Percentiles rank a stretch among this genome's conserved stretches.
Evolutionary conservation across 495 filamentous ascomycete species (phyloP).

Genomic region (Neurospora sp.): DNA sequence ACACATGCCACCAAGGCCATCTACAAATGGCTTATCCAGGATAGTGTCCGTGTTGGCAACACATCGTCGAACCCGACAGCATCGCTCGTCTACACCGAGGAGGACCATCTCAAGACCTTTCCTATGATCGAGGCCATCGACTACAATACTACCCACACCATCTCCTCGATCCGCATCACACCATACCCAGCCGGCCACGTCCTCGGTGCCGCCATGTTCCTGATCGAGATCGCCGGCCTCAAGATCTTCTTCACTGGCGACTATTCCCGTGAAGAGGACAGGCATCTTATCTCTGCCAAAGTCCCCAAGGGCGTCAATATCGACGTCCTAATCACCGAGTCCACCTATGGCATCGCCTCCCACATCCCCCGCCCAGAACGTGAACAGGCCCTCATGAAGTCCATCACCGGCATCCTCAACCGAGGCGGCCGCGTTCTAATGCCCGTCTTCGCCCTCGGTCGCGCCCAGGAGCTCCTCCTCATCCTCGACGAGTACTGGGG

Average conservation of each 20-base stretch:
- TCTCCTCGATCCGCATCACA: constrained; percentile 91
- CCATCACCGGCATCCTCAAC: constrained; percentile 78
- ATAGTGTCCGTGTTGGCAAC: constrained; percentile 81
- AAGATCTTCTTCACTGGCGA: constrained; percentile 97
- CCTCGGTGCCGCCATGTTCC: constrained; percentile 95
- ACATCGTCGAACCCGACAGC: constrained; percentile 67
- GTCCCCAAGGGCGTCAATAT: constrained; percentile 78
- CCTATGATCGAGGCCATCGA: constrained; percentile 92
- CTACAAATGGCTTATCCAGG: constrained; percentile 98
- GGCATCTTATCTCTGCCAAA: constrained; percentile 85
- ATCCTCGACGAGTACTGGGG: constrained; percentile 97
- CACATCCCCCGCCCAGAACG: constrained; percentile 83
- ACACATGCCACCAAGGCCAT: constrained; percentile 98
- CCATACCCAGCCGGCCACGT: constrained; percentile 96
- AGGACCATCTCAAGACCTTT: constrained; percentile 87
- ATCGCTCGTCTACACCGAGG: constrained; percentile 77
- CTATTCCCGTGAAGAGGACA: constrained; percentile 87
- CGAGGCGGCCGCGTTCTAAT: constrained; percentile 87
- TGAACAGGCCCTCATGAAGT: constrained; percentile 88
- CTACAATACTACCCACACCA: constrained; percentile 94
- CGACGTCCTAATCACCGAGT: constrained; percentile 94
- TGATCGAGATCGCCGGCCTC: constrained; percentile 89
- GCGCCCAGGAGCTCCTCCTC: constrained; percentile 85
- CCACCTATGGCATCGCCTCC: constrained; percentile 87
- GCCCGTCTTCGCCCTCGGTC: constrained; percentile 89